Base-by-base conservation (phyloP, 768 basidiomycete species). In the Trametes maxima region DNA sequence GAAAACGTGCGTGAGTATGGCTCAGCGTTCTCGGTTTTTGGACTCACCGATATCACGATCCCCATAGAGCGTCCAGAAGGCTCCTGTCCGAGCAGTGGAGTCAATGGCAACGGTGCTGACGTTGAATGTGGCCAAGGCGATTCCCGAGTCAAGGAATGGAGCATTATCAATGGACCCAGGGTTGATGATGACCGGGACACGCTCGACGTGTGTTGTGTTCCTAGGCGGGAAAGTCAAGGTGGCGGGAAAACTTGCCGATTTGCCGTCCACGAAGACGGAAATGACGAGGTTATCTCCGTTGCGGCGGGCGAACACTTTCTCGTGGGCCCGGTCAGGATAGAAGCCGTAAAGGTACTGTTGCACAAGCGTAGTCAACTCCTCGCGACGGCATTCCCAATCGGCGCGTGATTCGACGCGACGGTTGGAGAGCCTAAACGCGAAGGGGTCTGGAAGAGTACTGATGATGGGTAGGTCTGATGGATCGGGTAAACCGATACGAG, bases 331-430 rank as follows among this genome's bases (percentile, higher is more conserved):
- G 50, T 59, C 50, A 5, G 57, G 57, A 21, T 52, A 59, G 57
- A 43, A 59, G 17, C 57, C 57, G 42, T 52, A 59, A 43, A 59
- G 57, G 21, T 59, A 59, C 48, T 52, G 48, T 14, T 59, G 57
- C 1, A 52, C 57, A 22, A 59, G 50, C 11, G 19, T 13, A 25
- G 35, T 52, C 35, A 59, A 50, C 57, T 59, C 57, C 17, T 51
- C 57, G 49, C 57, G 57, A 40, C 57, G 57, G 43, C 57, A 59
- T 25, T 45, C 57, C 57, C 57, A 59, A 33, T 59, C 57, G 16
- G 50, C 57, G 35, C 50, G 57, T 33, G 40, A 44, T 24, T 37
- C 7, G 33, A 59, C 57, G 21, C 57, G 57, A 11, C 57, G 49
- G 50, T 59, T 35, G 5, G 57, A 59, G 43, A 59, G 57, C 13